These are phyloP conservation scores for Fomitopsis schrenkii DNA, from an alignment of 1,284 basidiomycete genomes.

Conservation along the genomic window DNA sequence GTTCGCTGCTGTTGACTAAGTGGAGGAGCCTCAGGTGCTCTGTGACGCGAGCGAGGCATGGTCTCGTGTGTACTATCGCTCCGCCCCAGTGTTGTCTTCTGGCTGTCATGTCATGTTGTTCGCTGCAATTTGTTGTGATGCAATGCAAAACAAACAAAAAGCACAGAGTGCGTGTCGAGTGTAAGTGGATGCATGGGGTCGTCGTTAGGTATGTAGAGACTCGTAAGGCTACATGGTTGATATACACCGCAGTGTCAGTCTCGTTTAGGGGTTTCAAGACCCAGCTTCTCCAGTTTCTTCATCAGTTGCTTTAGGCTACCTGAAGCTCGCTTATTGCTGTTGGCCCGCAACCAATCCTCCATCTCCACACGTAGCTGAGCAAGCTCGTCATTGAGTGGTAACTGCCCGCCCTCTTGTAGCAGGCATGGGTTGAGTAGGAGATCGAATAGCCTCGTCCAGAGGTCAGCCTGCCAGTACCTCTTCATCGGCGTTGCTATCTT, in stretches of 20 bases:
- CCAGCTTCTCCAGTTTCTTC: slow-evolving; percentile 65
- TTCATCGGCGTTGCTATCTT: slow-evolving; percentile 80
- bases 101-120: slow-evolving; percentile 24
- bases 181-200: not conserved
- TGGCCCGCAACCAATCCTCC: slow-evolving; percentile 81
- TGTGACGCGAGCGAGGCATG: slow-evolving; percentile 2
- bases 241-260: not conserved
- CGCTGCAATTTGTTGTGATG: slow-evolving; percentile 26
- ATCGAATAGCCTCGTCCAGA: slow-evolving; percentile 88
- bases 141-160: slow-evolving; percentile 16
- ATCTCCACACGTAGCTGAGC: slow-evolving; percentile 68
- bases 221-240: not conserved
- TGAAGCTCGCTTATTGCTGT: slow-evolving; percentile 77
- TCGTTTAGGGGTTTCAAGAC: slow-evolving; percentile 17
- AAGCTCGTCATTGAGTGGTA: slow-evolving; percentile 75
- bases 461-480: slow-evolving; percentile 91
- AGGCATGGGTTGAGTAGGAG: slow-evolving; percentile 77
- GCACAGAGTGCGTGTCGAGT: not conserved
- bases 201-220: not conserved
- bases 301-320: slow-evolving; percentile 83
- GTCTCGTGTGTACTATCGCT: slow-evolving; percentile 6
- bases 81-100: slow-evolving; percentile 18
- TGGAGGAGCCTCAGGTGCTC: slow-evolving; percentile 3
- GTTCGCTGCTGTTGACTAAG: not conserved
- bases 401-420: slow-evolving; percentile 45